phyloP scores from a whole-genome alignment of 176 grass and related monocot species.

The Microstegium vimineum region DNA sequence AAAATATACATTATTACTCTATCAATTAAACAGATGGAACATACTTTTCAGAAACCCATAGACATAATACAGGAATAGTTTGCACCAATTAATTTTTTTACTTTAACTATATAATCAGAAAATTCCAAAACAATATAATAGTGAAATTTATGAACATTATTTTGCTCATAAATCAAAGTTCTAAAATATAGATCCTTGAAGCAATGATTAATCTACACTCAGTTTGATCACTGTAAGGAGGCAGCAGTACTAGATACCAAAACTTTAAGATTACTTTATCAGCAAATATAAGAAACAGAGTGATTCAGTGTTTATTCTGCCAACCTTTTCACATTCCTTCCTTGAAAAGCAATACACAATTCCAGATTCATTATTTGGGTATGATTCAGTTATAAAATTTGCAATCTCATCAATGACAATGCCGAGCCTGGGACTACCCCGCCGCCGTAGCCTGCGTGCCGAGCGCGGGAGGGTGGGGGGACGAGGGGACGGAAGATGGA shows the following conservation, averaged over 20 bases:
- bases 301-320: constrained; percentile 12
- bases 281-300: constrained; percentile 32
- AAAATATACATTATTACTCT: not conserved
- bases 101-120: not conserved
- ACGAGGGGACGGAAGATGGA: too few species aligned
- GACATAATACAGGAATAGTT: not conserved
- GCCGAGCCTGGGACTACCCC: too few species aligned
- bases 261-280: not conserved
- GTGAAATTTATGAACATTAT: not conserved
- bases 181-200: not conserved
- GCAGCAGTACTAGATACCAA: not conserved
- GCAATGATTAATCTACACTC: not conserved
- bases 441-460: too few species aligned
- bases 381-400: constrained; percentile 67
- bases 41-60: not conserved
- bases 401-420: constrained; percentile 86
- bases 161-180: not conserved
- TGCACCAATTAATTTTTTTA: not conserved
- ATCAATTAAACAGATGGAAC: too few species aligned
- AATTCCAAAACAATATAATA: not conserved
- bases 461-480: too few species aligned
- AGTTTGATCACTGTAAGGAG: not conserved
- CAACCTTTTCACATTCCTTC: constrained; percentile 90
- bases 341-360: constrained; percentile 97
- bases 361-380: constrained; percentile 88